These are phyloP conservation scores for Poronia punctata DNA, from an alignment of 495 filamentous ascomycete species.

Conservation along the genomic window DNA sequence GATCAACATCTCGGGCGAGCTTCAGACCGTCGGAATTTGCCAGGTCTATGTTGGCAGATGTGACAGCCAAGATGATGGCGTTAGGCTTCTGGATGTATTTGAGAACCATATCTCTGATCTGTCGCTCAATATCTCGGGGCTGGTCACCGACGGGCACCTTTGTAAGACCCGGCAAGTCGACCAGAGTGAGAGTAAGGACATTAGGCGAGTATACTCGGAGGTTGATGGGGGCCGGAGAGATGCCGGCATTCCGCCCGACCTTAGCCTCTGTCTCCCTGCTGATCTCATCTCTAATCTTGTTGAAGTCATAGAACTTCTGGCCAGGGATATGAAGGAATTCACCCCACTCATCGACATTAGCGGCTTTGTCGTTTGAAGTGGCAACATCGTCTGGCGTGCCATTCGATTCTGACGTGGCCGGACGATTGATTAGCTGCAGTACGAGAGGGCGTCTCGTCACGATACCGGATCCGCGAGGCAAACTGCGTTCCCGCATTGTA, in stretches of 20 bases:
- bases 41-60: conserved; percentile 92
- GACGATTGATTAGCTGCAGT: conserved; percentile 93
- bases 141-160: conserved; percentile 98
- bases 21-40: conserved; percentile 98
- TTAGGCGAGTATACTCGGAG: conserved; percentile 96
- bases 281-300: conserved; percentile 98
- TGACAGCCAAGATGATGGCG: conserved; percentile 95
- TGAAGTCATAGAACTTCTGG: conserved; percentile 98
- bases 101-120: conserved; percentile 97
- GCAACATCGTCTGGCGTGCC: conserved; percentile 68
- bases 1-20: conserved; percentile 93
- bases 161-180: conserved; percentile 95
- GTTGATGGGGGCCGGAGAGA: conserved; percentile 94
- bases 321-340: conserved; percentile 98
- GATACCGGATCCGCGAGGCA: conserved; percentile 96
- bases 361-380: conserved; percentile 60
- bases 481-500: conserved; percentile 42
- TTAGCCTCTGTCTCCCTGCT: conserved; percentile 94
- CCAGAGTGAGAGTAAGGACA: conserved; percentile 93
- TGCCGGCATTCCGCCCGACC: conserved; percentile 92
- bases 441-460: conserved; percentile 94
- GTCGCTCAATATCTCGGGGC: conserved; percentile 94
- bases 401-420: conserved; percentile 56
- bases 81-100: conserved; percentile 98
- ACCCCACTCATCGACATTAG: conserved; percentile 94